Base-by-base conservation (phyloP, 2,329 filamentous ascomycete genomes). In the Coniochaeta sp. region DNA sequence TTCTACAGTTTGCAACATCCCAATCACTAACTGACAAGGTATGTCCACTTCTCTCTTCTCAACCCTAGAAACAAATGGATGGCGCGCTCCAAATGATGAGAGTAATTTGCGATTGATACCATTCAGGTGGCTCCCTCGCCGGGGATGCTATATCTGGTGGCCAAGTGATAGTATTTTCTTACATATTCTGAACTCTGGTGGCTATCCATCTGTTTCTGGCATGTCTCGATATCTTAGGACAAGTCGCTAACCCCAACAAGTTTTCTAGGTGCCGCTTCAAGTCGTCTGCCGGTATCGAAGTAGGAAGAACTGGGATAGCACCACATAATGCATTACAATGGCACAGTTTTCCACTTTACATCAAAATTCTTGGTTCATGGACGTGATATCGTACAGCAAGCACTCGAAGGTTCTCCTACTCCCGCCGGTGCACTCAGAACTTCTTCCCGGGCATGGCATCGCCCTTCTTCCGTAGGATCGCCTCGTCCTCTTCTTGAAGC, bases 41-140 rank as follows among this genome's bases (percentile, higher is more conserved):
- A 55, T 38, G 54, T 55, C 4, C n/a, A 40, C 38, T 38, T 55
- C 17, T 60, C 60, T 34, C 63, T 58, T 60, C 19, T 58, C 40
- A 44, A 44, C 44, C 52, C 44, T 22, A 52, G 47, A 3, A 24
- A 50, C 44, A 28, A 12, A 52, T 52, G 47, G 47, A 52, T n/a
- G 22, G 47, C 28, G n/a, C 54, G 30, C 42, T 47, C 42, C 42
- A 42, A 42, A 87, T 90, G 90, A 93, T 93, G 90, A 86, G 79
- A 65, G 89, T 91, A 95, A 95, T 95, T 95, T 95, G 90, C 90
- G 90, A 92, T 91, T 92, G 90, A 95, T 86, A 81, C 81, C 77
- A 74, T 74, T 75, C 79, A 60, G 84, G 83, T 90, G 89, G 89
- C 80, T 77, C 87, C 83, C 89, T 87, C 88, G 90, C 90, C 90